Evolutionary conservation across 2,329 filamentous ascomycete genomes (phyloP), one percentile per base, ranked within the genome.

Genomic region (Curvularia hawaiiensis): DNA sequence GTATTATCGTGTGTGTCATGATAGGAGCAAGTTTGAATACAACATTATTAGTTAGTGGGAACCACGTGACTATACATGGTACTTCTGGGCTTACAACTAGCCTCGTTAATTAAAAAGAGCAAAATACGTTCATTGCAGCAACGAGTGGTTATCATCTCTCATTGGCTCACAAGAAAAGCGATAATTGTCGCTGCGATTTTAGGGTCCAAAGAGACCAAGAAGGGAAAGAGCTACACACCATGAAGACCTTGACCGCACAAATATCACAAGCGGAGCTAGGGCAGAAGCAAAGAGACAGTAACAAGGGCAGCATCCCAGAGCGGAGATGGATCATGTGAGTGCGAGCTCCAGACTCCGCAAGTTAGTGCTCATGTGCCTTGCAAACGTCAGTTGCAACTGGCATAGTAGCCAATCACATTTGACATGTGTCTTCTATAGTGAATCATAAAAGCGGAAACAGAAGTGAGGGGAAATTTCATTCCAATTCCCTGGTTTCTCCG

Each of bases 151-250:
- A 41, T 12, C 2, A 10, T n/a, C 12, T 12, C 39, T 20, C 16
- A 9, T 22, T 12, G 8, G 9, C 18, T 1, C 39, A 22, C 3
- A 12, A 22, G 1, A 20, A 22, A 4, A 41, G 7, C 3, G 2
- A 46, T 35, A 55, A 11, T 31, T 59, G 18, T 43, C 53, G 2
- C 39, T 35, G 22, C 50, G 52, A 14, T 61, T 52, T n/a, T 26
- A 38, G 9, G 6, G 14, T 4, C 43, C 56, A 44, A 48, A 59
- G 33, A 35, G 53, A 50, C n/a, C 38, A 61, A 45, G 35, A 52
- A n/a, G 14, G 50, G 44, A 20, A 41, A 4, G 0, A 26, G 2
- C 7, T 65, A 59, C 57, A 49, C 22, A 12, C 53, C 50, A 18
- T 47, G 55, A 28, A 43, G 44, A 16, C 22, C 51, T 3, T 56